Base-by-base conservation (phyloP, 2,329 filamentous ascomycete genomes). In the Fusarium sp. region DNA sequence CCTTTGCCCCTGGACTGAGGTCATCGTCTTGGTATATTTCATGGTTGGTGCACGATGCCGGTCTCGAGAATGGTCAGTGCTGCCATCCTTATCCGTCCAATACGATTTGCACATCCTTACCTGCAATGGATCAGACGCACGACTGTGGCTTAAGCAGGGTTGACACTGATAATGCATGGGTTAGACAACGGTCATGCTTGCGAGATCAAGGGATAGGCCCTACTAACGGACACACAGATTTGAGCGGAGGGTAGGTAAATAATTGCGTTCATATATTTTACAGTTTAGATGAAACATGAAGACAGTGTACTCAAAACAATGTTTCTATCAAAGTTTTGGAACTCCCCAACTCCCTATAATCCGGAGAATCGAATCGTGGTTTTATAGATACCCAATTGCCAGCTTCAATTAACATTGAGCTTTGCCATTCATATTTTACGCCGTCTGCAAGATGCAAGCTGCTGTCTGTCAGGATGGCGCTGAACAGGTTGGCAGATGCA, bases 181-280 rank as follows among this genome's bases (percentile, higher is more conserved):
- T 62, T 26, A 26, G 26, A 26, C 26, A 9, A 26, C 26, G 9
- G 26, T 10, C 26, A 10, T 26, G 26, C 26, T 26, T 26, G 26
- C 6, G 26, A 10, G 26, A 26, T 62, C 59, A 56, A 47, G 65
- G 55, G 64, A 68, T 39, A 51, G 37, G 37, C 65, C 60, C 65
- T 68, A 68, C 20, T 19, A 19, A 20, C 9, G 15, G 19, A 32
- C 59, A 52, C 61, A 59, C 46, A 39, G 20, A 39, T 52, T 44
- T 61, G 19, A 17, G 5, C 4, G 26, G 26, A 35, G 20, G 7
- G 20, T 43, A 19, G 6, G 33, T 20, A 20, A 35, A 15, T 11
- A 19, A 35, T 28, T 24, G 17, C 47, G 17, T 6, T 28, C 20
- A 63, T 32, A 56, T 17, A 51, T 26, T 49, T 44, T 3, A 26